Conservation (phyloP, 2,329 filamentous ascomycete genomes). For the Penicillium sp. region DNA sequence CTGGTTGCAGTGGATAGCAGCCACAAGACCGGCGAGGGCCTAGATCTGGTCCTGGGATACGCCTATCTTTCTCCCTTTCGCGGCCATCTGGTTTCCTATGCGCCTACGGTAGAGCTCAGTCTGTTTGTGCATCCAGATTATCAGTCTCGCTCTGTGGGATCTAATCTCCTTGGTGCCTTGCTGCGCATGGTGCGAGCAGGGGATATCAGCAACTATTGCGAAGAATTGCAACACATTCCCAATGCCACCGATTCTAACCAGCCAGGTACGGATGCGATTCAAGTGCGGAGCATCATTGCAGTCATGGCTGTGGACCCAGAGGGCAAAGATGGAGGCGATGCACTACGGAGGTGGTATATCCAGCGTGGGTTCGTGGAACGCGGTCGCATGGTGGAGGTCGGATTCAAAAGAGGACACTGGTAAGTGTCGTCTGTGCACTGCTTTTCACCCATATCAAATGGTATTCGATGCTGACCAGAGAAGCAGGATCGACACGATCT, state of each 20-base stretch:
- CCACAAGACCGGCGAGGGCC: slow-evolving; percentile 2
- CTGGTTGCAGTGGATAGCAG: slow-evolving; percentile 34
- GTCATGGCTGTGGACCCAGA: slow-evolving; percentile 41
- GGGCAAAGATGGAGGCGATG: slow-evolving; percentile 31
- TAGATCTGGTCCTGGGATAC: slow-evolving; percentile 34
- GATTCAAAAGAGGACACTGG: slow-evolving; percentile 40
- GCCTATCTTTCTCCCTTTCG: slow-evolving; percentile 38
- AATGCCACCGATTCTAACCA: no score
- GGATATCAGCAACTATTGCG: no score
- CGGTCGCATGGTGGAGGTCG: slow-evolving; percentile 39
- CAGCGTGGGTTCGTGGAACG: slow-evolving; percentile 40
- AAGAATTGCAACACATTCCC: no score
- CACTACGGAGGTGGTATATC: slow-evolving; percentile 39
- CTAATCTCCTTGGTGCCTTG: slow-evolving; percentile 30
- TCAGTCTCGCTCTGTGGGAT: slow-evolving; percentile 33
- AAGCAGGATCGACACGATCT: no score
- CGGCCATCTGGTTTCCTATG: slow-evolving; percentile 37
- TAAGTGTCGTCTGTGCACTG: no score
- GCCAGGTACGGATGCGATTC: no score
- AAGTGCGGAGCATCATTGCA: slow-evolving; percentile 36
- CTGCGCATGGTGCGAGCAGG: slow-evolving; percentile 24
- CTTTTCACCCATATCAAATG: no score
- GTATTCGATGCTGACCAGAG: no score
- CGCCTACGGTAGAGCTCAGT: slow-evolving; percentile 41
- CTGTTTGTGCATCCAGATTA: slow-evolving; percentile 41